Conservation (phyloP, 23 red algal genomes). For the Agarophyton chilense region DNA sequence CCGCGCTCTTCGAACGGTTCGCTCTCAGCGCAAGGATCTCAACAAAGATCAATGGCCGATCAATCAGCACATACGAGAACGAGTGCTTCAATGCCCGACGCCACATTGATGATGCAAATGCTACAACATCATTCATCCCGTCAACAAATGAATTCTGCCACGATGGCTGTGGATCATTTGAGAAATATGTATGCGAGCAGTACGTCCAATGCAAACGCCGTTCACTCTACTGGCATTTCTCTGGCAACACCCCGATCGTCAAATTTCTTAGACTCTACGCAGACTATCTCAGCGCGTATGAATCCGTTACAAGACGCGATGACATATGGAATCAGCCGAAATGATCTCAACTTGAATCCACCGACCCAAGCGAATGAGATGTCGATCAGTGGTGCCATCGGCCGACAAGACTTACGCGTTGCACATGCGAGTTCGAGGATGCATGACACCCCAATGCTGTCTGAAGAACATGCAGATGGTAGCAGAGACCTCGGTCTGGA, state of each 20-base stretch:
- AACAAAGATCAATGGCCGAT: neutral
- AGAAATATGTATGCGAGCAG: neutral
- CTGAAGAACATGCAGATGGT: slow-evolving; percentile 18
- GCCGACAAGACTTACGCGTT: neutral
- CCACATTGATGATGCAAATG: neutral
- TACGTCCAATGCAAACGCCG: neutral
- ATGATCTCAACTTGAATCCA: neutral
- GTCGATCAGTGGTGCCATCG: neutral
- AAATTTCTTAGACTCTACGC: neutral
- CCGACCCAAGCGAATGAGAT: neutral
- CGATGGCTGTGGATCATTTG: too few species aligned
- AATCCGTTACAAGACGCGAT: neutral
- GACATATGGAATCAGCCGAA: neutral
- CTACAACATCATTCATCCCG: neutral
- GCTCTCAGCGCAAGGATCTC: neutral
- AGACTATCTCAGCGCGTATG: neutral
- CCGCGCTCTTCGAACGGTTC: neutral
- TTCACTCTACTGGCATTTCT: neutral
- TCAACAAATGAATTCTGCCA: neutral
- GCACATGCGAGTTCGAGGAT: neutral
- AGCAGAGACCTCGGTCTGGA: slow-evolving; percentile 55
- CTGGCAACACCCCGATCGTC: neutral
- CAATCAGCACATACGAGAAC: neutral
- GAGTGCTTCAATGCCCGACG: neutral
- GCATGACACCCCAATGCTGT: neutral